Conservation (phyloP, 192 early-diverging fungal genomes). For the Umbelopsis sp. region DNA sequence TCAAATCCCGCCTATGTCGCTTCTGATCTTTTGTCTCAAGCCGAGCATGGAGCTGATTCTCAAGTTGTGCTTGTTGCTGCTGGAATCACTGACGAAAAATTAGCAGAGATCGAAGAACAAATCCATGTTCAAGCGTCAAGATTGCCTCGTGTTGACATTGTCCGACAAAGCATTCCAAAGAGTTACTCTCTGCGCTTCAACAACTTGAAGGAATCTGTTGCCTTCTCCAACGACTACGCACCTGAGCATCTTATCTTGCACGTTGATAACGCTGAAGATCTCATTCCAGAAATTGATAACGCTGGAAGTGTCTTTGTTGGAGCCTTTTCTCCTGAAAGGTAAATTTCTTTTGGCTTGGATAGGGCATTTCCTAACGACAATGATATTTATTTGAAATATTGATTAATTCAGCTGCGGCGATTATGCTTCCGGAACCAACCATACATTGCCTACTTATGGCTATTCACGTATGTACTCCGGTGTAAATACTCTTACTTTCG, state of each 20-base stretch:
- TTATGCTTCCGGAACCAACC: constrained; percentile 99
- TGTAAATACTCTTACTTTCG: constrained; percentile 93
- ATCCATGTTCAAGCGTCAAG: constrained; percentile 81
- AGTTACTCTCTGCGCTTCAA: constrained; percentile 76
- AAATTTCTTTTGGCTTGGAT: constrained; percentile 10
- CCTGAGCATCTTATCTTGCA: constrained; percentile 99
- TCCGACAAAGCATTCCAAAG: constrained; percentile 86
- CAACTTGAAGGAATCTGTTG: constrained; percentile 75
- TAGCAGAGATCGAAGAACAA: constrained; percentile 77
- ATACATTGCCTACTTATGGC: constrained; percentile 98
- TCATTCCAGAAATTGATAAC: constrained; percentile 72
- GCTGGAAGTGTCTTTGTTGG: constrained; percentile 99
- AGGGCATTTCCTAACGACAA: neutral
- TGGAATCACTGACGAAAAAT: constrained; percentile 63
- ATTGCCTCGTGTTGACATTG: constrained; percentile 88
- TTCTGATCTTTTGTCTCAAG: constrained; percentile 94
- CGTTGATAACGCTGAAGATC: constrained; percentile 69
- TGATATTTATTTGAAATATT: constrained; percentile 2
- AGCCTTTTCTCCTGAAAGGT: constrained; percentile 92
- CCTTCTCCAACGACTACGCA: constrained; percentile 95
- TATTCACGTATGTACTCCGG: constrained; percentile 99
- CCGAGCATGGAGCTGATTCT: constrained; percentile 95
- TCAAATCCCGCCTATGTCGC: constrained; percentile 91
- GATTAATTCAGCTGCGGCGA: constrained; percentile 80
- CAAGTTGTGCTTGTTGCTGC: constrained; percentile 95